Conservation (phyloP, 164 flowering plant genomes). For the Santalum album region DNA sequence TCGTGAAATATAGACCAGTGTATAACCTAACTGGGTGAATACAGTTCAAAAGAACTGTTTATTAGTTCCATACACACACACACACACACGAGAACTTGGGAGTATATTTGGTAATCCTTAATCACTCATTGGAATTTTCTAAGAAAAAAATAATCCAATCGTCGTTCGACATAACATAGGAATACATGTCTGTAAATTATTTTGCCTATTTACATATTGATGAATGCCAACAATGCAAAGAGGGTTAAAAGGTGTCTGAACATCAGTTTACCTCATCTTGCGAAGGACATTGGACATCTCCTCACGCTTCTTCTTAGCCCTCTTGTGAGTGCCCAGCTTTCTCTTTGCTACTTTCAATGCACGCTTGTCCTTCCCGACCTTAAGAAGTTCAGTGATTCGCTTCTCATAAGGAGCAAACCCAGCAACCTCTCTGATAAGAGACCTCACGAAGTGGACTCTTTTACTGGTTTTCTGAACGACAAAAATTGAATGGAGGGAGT, state of each 20-base stretch:
- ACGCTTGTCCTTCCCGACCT: slow-evolving; percentile 54
- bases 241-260: background rate
- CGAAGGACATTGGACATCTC: slow-evolving; percentile 55
- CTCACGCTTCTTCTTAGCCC: slow-evolving; percentile 56
- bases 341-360: slow-evolving; percentile 45
- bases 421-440: slow-evolving; percentile 50
- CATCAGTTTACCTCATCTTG: slow-evolving; percentile 36
- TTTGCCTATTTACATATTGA: background rate
- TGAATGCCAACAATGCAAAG: background rate
- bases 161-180: too few relatives aligned
- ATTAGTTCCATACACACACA: too few relatives aligned
- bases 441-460: slow-evolving; percentile 37
- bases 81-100: too few relatives aligned
- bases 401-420: slow-evolving; percentile 59
- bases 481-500: too few relatives aligned
- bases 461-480: slow-evolving; percentile 43
- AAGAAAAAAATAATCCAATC: background rate
- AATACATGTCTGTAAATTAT: too few relatives aligned
- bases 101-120: too few relatives aligned
- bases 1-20: background rate
- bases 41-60: too few relatives aligned
- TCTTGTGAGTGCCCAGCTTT: slow-evolving; percentile 49
- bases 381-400: slow-evolving; percentile 57
- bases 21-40: too few relatives aligned
- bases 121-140: background rate